Base-by-base conservation (phyloP, 495 filamentous ascomycete species). In the Aspergillus egyptiacus region DNA sequence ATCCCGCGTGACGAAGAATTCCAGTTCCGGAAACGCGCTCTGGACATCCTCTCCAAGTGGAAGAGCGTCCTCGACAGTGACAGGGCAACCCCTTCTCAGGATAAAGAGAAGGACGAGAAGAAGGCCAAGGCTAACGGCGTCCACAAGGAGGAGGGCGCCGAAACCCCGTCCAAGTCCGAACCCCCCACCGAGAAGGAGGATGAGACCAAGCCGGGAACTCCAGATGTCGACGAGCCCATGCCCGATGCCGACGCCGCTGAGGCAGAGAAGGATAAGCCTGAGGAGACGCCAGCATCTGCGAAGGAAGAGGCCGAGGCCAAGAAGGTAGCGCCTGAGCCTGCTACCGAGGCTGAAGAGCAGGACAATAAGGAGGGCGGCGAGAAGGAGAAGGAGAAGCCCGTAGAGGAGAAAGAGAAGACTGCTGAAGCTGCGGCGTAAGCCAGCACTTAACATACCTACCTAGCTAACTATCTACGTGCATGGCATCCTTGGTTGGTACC, bases 1-100 rank as follows among this genome's bases (percentile, higher is more conserved):
- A 95, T 96, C 51, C 90, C 90, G 4, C 83, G 81, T 32, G 90
- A 96, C 43, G 85, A 89, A 22, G 83, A 91, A 50, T 91, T 83
- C 68, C 71, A 84, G 22, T 91, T 96, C 81, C 89, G 89, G 66
- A 67, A 80, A 40, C 84, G 90, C 25, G 85, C 86, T 30, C 75
- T 85, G 49, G 70, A 73, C 14, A 74, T 95, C 28, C 70, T 95
- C 13, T 81, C 83, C 46, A 83, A 78, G 65, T 96, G 89, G 89
- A 91, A 87, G 65, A 82, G 81, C 60, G 74, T 85, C 5, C 72
- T 95, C n/a, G 79, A 82, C 11, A 69, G 69, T 3, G 80, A 83
- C 36, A 58, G 64, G 33, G 60, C 65, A 13, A 69, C 75, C 13
- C 65, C 53, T 15, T 63, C 60, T 8, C 65, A 63, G 43, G 62